A percentile compares a stretch with the other conserved stretches of the same genome.
phyloP scores from a whole-genome alignment of 179 eudicot species.

The Camellia oleifera region DNA sequence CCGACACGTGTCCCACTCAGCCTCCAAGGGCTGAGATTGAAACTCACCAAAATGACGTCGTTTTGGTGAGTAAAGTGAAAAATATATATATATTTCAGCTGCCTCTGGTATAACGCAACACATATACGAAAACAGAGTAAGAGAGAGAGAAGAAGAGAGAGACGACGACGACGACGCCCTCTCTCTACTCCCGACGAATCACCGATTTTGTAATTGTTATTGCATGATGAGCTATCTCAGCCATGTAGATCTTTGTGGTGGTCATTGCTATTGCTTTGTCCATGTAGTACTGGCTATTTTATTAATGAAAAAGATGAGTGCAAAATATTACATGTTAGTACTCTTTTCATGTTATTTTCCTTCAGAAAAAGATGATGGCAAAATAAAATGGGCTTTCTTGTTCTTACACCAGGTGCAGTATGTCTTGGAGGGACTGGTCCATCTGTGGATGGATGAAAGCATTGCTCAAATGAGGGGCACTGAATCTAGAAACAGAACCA shows the following conservation, averaged over 20 bases:
- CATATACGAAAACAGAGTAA: too few species aligned
- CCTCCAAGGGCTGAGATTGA: too few species aligned
- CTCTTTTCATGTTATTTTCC: not conserved
- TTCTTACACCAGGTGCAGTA: conserved; percentile 18
- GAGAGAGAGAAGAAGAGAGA: too few species aligned
- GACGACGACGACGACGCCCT: too few species aligned
- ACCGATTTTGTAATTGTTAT: too few species aligned
- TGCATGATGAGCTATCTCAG: not conserved
- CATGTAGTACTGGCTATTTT: not conserved
- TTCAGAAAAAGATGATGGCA: conserved; percentile 19
- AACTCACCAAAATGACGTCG: too few species aligned
- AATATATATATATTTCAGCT: too few species aligned
- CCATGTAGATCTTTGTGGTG: not conserved
- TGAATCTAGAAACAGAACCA: conserved; percentile 19
- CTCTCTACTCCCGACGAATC: too few species aligned
- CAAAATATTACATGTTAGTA: not conserved
- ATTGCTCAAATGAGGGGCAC: conserved; percentile 12
- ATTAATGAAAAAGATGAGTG: not conserved
- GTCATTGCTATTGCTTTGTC: not conserved
- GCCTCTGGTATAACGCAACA: too few species aligned
- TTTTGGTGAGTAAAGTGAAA: too few species aligned
- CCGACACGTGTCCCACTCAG: too few species aligned
- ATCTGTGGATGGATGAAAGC: conserved; percentile 1
- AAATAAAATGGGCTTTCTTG: not conserved
- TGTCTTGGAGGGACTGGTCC: conserved; percentile 14